Percentiles rank a stretch among this genome's conserved stretches.
phyloP scores from a whole-genome alignment of 345 rosid species.

The Pistacia integerrima region DNA sequence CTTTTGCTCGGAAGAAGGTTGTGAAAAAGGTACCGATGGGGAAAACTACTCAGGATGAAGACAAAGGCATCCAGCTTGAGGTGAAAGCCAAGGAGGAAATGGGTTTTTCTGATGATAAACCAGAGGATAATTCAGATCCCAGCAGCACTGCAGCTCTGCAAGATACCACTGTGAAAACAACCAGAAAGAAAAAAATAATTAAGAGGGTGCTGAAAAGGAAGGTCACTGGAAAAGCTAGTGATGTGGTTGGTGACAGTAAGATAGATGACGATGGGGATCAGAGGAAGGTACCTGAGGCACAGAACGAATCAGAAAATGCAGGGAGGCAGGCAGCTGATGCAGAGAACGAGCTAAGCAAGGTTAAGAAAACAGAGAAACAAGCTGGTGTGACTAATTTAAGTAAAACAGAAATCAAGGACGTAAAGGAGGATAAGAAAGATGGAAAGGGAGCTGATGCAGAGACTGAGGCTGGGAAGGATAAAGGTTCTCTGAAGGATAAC shows the following conservation, averaged over 20 bases:
- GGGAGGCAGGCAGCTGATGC: slow-evolving; percentile 38
- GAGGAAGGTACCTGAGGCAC: slow-evolving; percentile 31
- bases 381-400: slow-evolving; percentile 35
- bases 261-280: slow-evolving; percentile 44
- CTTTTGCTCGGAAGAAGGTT: slow-evolving; percentile 53
- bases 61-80: slow-evolving; percentile 38
- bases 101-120: slow-evolving; percentile 42
- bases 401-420: slow-evolving; percentile 34
- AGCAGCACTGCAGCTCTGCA: slow-evolving; percentile 33
- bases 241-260: slow-evolving; percentile 38
- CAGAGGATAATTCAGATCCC: slow-evolving; percentile 48
- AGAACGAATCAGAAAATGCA: slow-evolving; percentile 26
- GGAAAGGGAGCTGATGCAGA: slow-evolving; percentile 43
- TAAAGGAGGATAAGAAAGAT: slow-evolving; percentile 49
- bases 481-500: slow-evolving; percentile 38
- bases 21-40: slow-evolving; percentile 47
- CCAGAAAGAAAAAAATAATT: slow-evolving; percentile 69
- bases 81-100: slow-evolving; percentile 49
- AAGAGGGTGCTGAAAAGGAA: slow-evolving; percentile 85
- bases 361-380: slow-evolving; percentile 37
- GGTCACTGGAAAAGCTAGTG: slow-evolving; percentile 41
- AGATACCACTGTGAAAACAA: slow-evolving; percentile 53
- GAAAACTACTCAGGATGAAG: slow-evolving; percentile 37
- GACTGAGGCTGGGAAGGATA: slow-evolving; percentile 41
- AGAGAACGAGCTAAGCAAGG: slow-evolving; percentile 29